Percentiles rank a stretch among this genome's conserved stretches.
Evolutionary conservation across 169 alveolate species (phyloP).

Genomic region (Eimeria zaria): DNA sequence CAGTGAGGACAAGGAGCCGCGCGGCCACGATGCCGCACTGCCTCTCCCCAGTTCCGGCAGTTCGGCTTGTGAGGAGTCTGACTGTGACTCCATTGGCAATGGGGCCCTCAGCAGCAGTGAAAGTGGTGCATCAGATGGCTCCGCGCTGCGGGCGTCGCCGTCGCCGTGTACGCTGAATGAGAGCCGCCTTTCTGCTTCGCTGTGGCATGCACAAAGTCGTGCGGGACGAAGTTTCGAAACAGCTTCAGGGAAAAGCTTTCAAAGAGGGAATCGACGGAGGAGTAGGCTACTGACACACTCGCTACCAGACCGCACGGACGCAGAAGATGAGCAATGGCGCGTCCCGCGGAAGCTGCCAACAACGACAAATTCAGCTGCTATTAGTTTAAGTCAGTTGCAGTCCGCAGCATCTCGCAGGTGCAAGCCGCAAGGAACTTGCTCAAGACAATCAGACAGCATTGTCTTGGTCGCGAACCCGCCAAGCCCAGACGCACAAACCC

Average conservation of each 20-base stretch:
- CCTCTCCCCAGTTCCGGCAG: neutral
- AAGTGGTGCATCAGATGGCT: neutral
- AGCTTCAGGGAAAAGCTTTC: neutral
- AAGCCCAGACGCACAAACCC: neutral
- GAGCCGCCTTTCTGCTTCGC: neutral
- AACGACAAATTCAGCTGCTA: neutral
- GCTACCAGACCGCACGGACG: conserved; percentile 45
- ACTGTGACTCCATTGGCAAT: neutral
- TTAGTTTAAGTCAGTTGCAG: neutral
- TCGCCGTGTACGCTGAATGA: neutral
- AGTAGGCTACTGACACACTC: conserved; percentile 21
- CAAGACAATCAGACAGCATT: neutral
- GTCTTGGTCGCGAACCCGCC: neutral
- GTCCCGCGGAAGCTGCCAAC: neutral
- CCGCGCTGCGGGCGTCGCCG: neutral
- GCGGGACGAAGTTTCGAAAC: neutral
- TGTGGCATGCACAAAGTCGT: neutral
- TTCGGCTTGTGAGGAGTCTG: neutral
- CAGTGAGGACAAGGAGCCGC: neutral
- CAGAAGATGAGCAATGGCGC: neutral
- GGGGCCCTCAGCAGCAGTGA: neutral
- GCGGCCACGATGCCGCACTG: neutral
- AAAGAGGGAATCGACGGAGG: neutral
- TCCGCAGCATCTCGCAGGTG: neutral
- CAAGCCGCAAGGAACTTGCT: neutral